Evolutionary conservation across 345 rosid species (phyloP).

Genomic region (Chamaenerion angustifolium): DNA sequence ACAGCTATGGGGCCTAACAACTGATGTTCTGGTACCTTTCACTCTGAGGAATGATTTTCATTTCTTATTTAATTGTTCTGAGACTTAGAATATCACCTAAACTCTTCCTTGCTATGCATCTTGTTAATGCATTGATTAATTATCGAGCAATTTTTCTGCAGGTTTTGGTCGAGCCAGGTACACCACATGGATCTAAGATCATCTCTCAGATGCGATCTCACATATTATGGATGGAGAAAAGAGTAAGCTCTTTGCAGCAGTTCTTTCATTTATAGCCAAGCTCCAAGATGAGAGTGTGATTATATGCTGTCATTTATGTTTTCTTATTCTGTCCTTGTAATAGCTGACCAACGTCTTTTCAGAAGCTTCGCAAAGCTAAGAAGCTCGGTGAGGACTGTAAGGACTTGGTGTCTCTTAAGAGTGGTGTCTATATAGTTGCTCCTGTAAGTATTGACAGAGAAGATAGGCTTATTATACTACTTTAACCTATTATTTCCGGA

Average conservation of each 20-base stretch:
- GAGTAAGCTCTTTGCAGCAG: constrained; percentile 29
- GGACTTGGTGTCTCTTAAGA: constrained; percentile 44
- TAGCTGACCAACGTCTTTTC: constrained; percentile 9
- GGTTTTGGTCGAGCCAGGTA: constrained; percentile 90
- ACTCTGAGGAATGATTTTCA: neutral
- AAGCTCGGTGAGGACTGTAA: constrained; percentile 25
- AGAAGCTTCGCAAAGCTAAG: constrained; percentile 56
- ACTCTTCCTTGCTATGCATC: neutral
- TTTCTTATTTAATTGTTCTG: neutral
- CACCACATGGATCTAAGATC: constrained; percentile 84
- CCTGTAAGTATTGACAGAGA: constrained; percentile 49
- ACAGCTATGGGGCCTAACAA: constrained; percentile 95
- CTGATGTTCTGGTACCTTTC: constrained; percentile 64
- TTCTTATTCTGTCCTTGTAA: constrained; percentile 6
- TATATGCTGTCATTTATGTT: neutral
- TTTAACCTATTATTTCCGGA: too few species aligned
- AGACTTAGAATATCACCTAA: neutral
- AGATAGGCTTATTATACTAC: neutral
- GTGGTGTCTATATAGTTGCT: constrained; percentile 75
- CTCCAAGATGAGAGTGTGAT: too few species aligned
- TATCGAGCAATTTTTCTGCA: constrained; percentile 15
- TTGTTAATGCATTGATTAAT: neutral
- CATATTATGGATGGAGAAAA: constrained; percentile 90
- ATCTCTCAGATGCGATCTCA: constrained; percentile 93
- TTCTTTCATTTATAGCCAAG: neutral